A percentile compares a stretch with the other conserved stretches of the same genome.
Evolutionary conservation across 148 eudicot genomes (phyloP).

Genomic region (Nepenthes mirabilis): DNA sequence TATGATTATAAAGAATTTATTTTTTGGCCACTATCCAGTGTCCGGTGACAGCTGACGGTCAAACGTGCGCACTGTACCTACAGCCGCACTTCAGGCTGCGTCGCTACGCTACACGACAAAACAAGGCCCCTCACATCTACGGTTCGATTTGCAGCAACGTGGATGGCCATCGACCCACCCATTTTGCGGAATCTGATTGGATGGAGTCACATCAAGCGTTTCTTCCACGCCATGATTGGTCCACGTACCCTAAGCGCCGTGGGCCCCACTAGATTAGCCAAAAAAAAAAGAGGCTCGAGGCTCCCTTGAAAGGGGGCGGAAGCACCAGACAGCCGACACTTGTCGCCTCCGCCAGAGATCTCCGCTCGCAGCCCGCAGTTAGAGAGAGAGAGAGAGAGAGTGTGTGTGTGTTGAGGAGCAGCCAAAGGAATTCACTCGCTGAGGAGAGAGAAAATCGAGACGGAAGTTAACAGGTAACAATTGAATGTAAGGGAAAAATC

Average conservation of each 20-base stretch:
- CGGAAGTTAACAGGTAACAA: not conserved
- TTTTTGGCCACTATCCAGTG: no score
- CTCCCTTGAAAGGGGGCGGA: not conserved
- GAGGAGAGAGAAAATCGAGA: not conserved
- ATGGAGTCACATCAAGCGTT: not conserved
- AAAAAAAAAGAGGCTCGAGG: not conserved
- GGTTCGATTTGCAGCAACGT: conserved; percentile 4
- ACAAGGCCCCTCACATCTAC: no score
- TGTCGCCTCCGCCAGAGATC: no score
- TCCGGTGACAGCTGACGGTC: no score
- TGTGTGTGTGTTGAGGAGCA: no score
- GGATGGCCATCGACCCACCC: not conserved
- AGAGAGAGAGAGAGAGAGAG: no score
- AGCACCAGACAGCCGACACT: not conserved
- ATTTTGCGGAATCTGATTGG: conserved; percentile 2
- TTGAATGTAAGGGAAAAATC: no score
- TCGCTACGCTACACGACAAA: no score
- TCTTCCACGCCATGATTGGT: conserved; percentile 22
- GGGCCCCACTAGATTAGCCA: conserved; percentile 14
- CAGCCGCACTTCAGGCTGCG: no score
- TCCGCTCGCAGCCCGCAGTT: no score
- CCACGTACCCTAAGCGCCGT: conserved; percentile 28
- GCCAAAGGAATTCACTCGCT: not conserved
- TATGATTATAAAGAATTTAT: no score
- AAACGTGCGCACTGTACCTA: no score